Percentiles rank a stretch among this genome's conserved stretches.
Conservation (phyloP, 495 filamentous ascomycete species). For the Neurospora sp. region DNA sequence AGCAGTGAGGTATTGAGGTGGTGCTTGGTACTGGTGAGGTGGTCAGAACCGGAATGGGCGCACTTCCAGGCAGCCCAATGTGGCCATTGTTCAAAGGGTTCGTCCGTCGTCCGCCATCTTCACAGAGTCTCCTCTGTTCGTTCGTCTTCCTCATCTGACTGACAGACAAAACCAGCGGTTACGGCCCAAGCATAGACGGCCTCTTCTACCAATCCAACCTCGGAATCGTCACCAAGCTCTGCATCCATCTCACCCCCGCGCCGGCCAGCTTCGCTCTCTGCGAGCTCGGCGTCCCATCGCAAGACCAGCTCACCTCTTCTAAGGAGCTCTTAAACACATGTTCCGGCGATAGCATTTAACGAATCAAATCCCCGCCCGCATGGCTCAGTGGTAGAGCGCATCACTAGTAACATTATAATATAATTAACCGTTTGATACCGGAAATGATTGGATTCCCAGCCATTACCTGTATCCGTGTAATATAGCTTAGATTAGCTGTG, state of each 20-base stretch:
- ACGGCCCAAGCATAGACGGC: conserved; percentile 31
- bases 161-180: conserved; percentile 2
- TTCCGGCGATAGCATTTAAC: too few relatives aligned
- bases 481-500: too few relatives aligned
- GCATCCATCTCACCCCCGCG: conserved; percentile 29
- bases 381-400: too few relatives aligned
- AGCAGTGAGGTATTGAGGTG: conserved; percentile 37
- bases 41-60: conserved; percentile 38
- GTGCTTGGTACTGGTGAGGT: conserved; percentile 37
- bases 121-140: neutral
- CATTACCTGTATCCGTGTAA: too few relatives aligned
- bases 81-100: conserved; percentile 13
- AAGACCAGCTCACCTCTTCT: conserved; percentile 22
- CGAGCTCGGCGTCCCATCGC: conserved; percentile 31
- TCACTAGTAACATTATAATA: too few relatives aligned
- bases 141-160: neutral
- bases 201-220: conserved; percentile 37
- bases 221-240: conserved; percentile 35
- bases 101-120: neutral
- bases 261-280: conserved; percentile 35
- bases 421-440: too few relatives aligned
- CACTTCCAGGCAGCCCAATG: conserved; percentile 21
- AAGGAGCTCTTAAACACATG: too few relatives aligned
- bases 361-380: too few relatives aligned
- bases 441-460: too few relatives aligned